Evolutionary conservation across 2,329 filamentous ascomycete species (phyloP), one percentile per base, ranked within the genome.

Genomic region (Byssothecium circinans): DNA sequence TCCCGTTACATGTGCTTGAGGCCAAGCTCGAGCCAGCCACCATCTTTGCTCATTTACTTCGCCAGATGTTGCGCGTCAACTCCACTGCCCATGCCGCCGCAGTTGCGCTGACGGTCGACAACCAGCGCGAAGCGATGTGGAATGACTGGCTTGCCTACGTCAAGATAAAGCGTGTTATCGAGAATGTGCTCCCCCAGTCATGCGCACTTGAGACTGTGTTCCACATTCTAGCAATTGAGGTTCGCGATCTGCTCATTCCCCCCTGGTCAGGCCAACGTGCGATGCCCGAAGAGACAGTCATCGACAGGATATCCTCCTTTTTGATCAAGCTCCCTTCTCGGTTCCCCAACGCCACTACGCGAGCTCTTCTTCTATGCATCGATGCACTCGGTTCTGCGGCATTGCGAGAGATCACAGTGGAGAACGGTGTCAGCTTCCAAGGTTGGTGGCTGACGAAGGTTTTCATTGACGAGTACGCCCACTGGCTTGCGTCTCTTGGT

Each of bases 361-460:
- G 85, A 2, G 86, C 88, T 33, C 81, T 95, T 47, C 82, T 94
- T 8, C 86, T 86, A 72, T 89, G 85, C 55, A 85, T 92, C 33
- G 86, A 89, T 58, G 81, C 85, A 19, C 77, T 94, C 18, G 86
- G 88, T 11, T 89, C 87, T 7, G 84, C 87, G 17, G 86, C 89
- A 15, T 83, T 94, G 75, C 81, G 89, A 45, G 90, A 95, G 60
- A 81, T 95, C 47, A 94, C 89, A 0, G 84, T 94, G 41, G 80
- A 83, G 33, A 85, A 88, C 55, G 88, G 87, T 15, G 84, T 86
- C 64, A 91, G 87, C 63, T 95, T 92, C 64, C 87, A 88, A n/a
- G 86, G 88, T 5, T 95, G 90, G 90, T 94, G 89, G 89, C 88
- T 96, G 48, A 91, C 91, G 3, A 96, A 96, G 69, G 91, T 92